Conservation (phyloP, 2,329 filamentous ascomycete genomes). For the Teratosphaeria viscida region DNA sequence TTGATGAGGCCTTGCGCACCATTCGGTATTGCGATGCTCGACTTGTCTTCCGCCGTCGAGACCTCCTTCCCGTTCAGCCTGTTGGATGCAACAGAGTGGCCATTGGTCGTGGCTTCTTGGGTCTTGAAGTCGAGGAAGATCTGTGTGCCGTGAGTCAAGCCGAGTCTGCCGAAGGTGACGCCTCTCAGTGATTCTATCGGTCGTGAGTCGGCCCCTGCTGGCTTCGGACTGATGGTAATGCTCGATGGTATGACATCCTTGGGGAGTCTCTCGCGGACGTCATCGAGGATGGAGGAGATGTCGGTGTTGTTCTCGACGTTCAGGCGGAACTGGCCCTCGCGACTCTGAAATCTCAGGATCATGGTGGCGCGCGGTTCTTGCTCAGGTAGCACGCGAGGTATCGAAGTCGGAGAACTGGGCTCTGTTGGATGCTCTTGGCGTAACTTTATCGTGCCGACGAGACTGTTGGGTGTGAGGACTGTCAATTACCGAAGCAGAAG, state of each 20-base stretch:
- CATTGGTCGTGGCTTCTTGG: constrained; percentile 45
- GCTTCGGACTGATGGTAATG: constrained; percentile 50
- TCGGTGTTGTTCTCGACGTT: constrained; percentile 63
- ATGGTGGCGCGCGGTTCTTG: constrained; percentile 40
- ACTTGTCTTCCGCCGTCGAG: constrained; percentile 55
- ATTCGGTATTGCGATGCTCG: constrained; percentile 48
- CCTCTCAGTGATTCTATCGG: constrained; percentile 42
- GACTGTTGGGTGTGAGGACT: neutral
- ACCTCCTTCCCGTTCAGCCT: constrained; percentile 71
- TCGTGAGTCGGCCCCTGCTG: constrained; percentile 49
- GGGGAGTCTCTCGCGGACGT: constrained; percentile 52
- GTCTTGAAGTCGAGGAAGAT: constrained; percentile 71
- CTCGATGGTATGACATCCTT: constrained; percentile 44
- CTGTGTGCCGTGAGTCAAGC: constrained; percentile 69
- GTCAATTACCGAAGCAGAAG: neutral
- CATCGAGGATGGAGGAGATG: constrained; percentile 49
- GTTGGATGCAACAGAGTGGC: constrained; percentile 37
- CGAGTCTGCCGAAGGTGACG: constrained; percentile 47
- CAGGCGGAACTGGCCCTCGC: constrained; percentile 85
- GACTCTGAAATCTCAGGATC: constrained; percentile 78
- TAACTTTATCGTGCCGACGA: neutral
- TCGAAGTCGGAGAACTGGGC: neutral
- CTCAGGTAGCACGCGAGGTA: neutral
- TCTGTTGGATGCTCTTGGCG: neutral
- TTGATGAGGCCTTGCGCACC: constrained; percentile 55